Conservation (phyloP, 2,329 filamentous ascomycete species). For the Emmonsiellopsis sp. region DNA sequence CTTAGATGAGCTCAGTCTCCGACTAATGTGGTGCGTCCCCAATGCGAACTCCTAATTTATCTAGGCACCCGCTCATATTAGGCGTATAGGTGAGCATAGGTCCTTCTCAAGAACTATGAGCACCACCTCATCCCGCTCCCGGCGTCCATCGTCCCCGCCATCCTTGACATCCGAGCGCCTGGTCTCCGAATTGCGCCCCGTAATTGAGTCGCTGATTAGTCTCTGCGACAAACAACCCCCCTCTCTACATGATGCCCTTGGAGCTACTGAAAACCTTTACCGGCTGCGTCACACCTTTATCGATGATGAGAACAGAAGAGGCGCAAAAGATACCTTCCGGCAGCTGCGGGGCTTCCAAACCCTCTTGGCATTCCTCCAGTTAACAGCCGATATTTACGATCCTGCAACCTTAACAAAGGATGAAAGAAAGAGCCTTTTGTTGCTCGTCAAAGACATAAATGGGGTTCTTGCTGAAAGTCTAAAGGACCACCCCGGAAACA, state of each 20-base stretch:
- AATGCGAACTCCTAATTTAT: background rate
- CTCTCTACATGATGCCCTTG: constrained; percentile 25
- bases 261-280: constrained; percentile 49
- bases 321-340: constrained; percentile 71
- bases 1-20: background rate
- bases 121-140: constrained; percentile 4
- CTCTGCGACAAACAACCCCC: constrained; percentile 21
- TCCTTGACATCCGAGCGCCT: constrained; percentile 23
- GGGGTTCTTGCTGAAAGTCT: constrained; percentile 65
- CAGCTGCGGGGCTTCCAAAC: constrained; percentile 69
- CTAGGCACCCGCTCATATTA: background rate
- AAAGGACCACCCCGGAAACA: constrained; percentile 72
- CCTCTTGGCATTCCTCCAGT: constrained; percentile 58
- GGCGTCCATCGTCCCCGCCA: constrained; percentile 9
- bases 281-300: constrained; percentile 58
- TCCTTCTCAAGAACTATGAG: constrained; percentile 7
- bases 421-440: constrained; percentile 58
- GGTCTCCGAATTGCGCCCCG: constrained; percentile 27
- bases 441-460: constrained; percentile 48
- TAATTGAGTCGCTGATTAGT: constrained; percentile 27
- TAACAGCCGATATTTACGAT: constrained; percentile 68
- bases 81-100: constrained; percentile 19
- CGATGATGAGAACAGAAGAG: constrained; percentile 39
- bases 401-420: constrained; percentile 47
- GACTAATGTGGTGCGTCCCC: too few relatives aligned